Evolutionary conservation across 345 rosid genomes (phyloP).

Genomic region (Streptanthus diversifolius): DNA sequence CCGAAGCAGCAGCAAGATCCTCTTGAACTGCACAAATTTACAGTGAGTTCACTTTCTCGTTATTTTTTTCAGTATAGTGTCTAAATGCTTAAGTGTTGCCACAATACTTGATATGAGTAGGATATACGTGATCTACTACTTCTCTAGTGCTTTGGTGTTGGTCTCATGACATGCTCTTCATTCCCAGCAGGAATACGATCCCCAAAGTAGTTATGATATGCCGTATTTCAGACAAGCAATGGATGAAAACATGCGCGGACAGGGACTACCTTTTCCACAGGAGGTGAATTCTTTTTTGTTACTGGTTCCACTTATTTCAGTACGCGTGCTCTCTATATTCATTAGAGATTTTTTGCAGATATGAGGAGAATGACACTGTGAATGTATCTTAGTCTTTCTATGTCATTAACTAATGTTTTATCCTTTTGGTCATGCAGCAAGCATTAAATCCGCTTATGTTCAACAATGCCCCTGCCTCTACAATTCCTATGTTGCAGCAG

Average conservation of each 20-base stretch:
- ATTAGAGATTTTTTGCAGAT: neutral
- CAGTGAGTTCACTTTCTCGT: constrained; percentile 46
- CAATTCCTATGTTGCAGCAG: constrained; percentile 70
- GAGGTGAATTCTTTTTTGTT: constrained; percentile 48
- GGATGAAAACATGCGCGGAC: constrained; percentile 62
- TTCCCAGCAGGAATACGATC: constrained; percentile 11
- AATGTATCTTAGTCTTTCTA: neutral
- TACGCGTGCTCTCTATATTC: neutral
- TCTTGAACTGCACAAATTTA: constrained; percentile 52
- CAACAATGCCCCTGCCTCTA: constrained; percentile 52
- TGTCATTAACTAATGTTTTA: neutral
- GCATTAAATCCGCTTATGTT: constrained; percentile 41
- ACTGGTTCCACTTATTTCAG: neutral
- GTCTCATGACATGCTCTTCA: constrained; percentile 2
- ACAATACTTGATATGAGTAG: neutral
- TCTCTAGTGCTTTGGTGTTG: neutral
- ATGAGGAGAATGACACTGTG: neutral
- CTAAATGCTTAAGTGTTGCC: neutral
- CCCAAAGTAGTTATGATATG: constrained; percentile 64
- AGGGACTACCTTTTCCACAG: constrained; percentile 54
- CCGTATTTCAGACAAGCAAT: constrained; percentile 62
- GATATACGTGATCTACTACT: neutral
- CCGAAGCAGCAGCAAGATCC: constrained; percentile 58
- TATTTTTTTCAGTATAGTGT: neutral
- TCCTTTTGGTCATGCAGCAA: constrained; percentile 32